Evolutionary conservation across 352 stramenopile genomes (phyloP).

Genomic region (Pythium sukuiense): DNA sequence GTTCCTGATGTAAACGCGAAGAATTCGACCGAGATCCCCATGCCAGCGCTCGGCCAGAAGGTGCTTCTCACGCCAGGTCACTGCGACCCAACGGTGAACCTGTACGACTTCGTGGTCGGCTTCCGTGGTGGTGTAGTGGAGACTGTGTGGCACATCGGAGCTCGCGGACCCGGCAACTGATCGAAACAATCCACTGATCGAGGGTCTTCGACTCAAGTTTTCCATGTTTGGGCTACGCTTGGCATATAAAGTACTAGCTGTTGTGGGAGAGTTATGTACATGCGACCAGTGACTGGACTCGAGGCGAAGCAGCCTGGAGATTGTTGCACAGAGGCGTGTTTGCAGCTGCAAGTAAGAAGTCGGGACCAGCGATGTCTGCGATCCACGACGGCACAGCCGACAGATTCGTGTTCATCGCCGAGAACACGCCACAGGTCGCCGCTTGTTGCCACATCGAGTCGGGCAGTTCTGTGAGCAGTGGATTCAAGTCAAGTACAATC

Average conservation of each 20-base stretch:
- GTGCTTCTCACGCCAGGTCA: constrained; percentile 65
- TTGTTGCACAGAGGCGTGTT: constrained; percentile 5
- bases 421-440: background rate
- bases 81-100: constrained; percentile 74
- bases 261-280: constrained; percentile 1
- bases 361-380: constrained; percentile 5
- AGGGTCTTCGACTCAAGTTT: background rate
- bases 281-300: background rate
- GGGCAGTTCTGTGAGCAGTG: background rate
- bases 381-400: constrained; percentile 10
- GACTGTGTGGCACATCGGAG: constrained; percentile 40
- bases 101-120: constrained; percentile 73
- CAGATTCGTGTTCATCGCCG: constrained; percentile 4
- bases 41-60: constrained; percentile 53
- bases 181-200: background rate
- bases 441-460: constrained; percentile 12
- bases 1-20: constrained; percentile 24
- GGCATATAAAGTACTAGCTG: too few relatives aligned
- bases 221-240: too few relatives aligned
- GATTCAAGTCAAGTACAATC: constrained; percentile 6
- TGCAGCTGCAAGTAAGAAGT: constrained; percentile 7
- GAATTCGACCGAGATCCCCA: constrained; percentile 26
- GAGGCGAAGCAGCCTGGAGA: background rate
- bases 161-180: background rate
- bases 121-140: constrained; percentile 55